A percentile compares a stretch with the other conserved stretches of the same genome.
Conservation (phyloP, 23 red algal genomes). For the Gracilariopsis chorda region DNA sequence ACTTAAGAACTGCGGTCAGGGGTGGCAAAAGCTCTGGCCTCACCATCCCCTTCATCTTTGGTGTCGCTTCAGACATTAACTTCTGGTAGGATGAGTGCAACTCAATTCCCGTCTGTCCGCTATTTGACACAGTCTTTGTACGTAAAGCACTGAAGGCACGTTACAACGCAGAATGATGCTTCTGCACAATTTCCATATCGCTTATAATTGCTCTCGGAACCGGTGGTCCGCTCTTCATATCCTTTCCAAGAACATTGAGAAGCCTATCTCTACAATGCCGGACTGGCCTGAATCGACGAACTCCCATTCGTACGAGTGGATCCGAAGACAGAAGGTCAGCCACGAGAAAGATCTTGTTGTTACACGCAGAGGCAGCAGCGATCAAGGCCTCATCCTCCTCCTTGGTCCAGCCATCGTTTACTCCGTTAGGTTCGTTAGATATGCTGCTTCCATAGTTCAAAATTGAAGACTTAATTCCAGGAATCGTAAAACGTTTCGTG, state of each 20-base stretch:
- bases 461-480: slow-evolving; percentile 16
- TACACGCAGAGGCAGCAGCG: not conserved
- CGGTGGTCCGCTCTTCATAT: slow-evolving; percentile 5
- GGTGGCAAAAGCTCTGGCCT: not conserved
- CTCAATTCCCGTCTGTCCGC: not conserved
- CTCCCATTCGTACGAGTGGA: slow-evolving; percentile 28
- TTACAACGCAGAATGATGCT: not conserved
- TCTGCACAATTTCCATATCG: not conserved
- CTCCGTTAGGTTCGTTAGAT: not conserved
- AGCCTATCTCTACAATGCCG: slow-evolving; percentile 22
- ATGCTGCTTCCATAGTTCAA: not conserved
- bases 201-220: not conserved
- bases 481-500: not conserved
- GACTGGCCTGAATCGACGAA: not conserved
- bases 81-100: slow-evolving; percentile 24
- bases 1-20: not conserved
- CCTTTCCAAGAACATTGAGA: slow-evolving; percentile 16
- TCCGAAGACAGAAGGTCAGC: slow-evolving; percentile 39
- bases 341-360: slow-evolving; percentile 53
- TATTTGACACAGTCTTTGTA: not conserved
- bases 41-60: not conserved
- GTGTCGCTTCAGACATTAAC: slow-evolving; percentile 17
- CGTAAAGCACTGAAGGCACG: not conserved
- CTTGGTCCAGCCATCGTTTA: slow-evolving; percentile 56
- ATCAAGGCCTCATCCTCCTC: slow-evolving; percentile 48